Base-by-base conservation (phyloP, 495 filamentous ascomycete genomes). In the Talaromyces liani region DNA sequence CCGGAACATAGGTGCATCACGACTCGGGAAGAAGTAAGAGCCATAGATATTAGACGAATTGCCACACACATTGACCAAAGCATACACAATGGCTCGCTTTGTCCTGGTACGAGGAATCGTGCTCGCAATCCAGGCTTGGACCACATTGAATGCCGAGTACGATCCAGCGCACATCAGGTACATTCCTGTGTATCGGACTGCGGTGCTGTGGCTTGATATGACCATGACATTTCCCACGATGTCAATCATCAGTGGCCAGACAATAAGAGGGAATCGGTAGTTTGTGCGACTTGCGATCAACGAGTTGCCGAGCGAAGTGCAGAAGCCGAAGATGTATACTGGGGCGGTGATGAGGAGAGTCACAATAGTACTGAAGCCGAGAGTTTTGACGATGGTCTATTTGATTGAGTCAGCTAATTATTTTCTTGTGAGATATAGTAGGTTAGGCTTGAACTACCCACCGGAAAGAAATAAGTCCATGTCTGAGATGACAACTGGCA, bases 251-350 rank as follows among this genome's bases (percentile, higher is more conserved):
- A 36, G 33, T 36, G 33, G 33, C 33, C 33, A 36, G 10, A 36
- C 33, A 36, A 36, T 36, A 10, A 36, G 10, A 12, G 33, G 33
- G 33, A 36, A 36, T 36, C 33, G 8, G 33, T 36, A 36, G 10
- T 36, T 36, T 12, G 33, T 36, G 33, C 33, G 33, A 36, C 33
- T 36, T 6, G 33, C 33, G 65, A 72, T 90, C 86, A 67, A 53
- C 9, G 69, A 68, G 73, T 69, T 71, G 3, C 69, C 65, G 10
- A 70, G 64, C 0, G 71, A 66, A 18, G 49, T 69, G 55, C 71
- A 62, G 62, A 75, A 71, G 10, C 66, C 68, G 14, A 74, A 67
- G 6, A 75, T 65, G 51, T 73, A 73, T 3, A 70, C 67, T 3
- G 72, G 70, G 0, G 71, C 69, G 4, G 69, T 73, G 14, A 74